Percentiles rank a stretch among this genome's conserved stretches.
These are phyloP conservation scores for Microsporum audouinii DNA, from an alignment of 2,329 filamentous ascomycete genomes.

Conservation along the genomic window DNA sequence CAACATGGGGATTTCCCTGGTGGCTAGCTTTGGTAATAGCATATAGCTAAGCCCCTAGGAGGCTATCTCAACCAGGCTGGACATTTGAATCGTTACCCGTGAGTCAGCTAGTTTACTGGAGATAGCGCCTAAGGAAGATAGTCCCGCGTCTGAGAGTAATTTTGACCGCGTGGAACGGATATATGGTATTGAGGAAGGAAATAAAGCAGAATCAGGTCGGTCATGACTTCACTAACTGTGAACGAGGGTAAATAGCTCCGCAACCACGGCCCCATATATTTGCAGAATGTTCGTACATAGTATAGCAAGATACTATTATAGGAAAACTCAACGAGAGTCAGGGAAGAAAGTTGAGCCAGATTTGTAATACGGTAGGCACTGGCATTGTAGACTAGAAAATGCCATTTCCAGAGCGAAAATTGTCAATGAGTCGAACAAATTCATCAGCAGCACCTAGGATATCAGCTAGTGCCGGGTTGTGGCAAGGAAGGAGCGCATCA, in stretches of 20 bases:
- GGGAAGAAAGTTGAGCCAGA: background rate
- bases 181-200: background rate
- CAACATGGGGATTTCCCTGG: no score
- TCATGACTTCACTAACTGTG: background rate
- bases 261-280: background rate
- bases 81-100: no score
- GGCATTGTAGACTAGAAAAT: background rate
- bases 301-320: background rate
- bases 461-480: background rate
- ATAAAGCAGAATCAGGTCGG: background rate
- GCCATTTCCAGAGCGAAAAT: background rate
- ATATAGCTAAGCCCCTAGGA: no score
- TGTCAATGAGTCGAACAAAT: background rate
- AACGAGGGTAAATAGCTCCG: background rate
- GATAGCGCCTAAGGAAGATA: no score
- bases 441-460: background rate
- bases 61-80: no score
- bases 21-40: no score
- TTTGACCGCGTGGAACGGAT: background rate
- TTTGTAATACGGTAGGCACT: background rate
- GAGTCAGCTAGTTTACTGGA: no score
- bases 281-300: background rate
- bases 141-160: background rate
- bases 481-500: background rate
- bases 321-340: background rate